These are phyloP conservation scores for barrel medic (Medicago truncatula) DNA, from an alignment of 306 rosid genomes.

Conservation along the genomic window DNA sequence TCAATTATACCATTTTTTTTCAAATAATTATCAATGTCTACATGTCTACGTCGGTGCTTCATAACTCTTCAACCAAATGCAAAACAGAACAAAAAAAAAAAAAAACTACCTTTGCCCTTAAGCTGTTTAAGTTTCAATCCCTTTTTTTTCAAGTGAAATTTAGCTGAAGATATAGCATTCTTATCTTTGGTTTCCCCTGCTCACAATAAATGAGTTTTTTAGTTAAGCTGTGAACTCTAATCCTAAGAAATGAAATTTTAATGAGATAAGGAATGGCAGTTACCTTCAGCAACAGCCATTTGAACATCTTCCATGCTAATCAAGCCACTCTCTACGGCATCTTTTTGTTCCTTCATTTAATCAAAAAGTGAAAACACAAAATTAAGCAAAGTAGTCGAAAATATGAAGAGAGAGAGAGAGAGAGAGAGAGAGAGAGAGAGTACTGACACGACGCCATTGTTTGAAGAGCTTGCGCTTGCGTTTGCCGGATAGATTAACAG, in stretches of 20 bases:
- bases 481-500: conserved; percentile 71
- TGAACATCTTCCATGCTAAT: conserved; percentile 82
- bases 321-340: conserved; percentile 67
- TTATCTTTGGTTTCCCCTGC: conserved; percentile 47
- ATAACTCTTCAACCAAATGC: not conserved
- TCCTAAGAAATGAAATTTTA: too few relatives aligned
- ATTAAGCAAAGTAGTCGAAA: not conserved
- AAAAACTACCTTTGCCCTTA: conserved; percentile 56
- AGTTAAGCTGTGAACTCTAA: too few relatives aligned
- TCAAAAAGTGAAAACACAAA: conserved; percentile 18
- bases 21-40: too few relatives aligned
- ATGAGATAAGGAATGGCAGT: not conserved
- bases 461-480: conserved; percentile 94
- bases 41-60: too few relatives aligned
- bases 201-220: not conserved
- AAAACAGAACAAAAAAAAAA: not conserved
- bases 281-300: conserved; percentile 88
- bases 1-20: too few relatives aligned
- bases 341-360: conserved; percentile 71
- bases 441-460: conserved; percentile 72
- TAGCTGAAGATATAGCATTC: conserved; percentile 32
- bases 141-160: conserved; percentile 70
- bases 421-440: conserved; percentile 1
- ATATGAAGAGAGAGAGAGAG: not conserved
- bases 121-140: conserved; percentile 59